Conservation (phyloP, 225 moss, liverwort and hornwort genomes). For the Physcomitrium patens region DNA sequence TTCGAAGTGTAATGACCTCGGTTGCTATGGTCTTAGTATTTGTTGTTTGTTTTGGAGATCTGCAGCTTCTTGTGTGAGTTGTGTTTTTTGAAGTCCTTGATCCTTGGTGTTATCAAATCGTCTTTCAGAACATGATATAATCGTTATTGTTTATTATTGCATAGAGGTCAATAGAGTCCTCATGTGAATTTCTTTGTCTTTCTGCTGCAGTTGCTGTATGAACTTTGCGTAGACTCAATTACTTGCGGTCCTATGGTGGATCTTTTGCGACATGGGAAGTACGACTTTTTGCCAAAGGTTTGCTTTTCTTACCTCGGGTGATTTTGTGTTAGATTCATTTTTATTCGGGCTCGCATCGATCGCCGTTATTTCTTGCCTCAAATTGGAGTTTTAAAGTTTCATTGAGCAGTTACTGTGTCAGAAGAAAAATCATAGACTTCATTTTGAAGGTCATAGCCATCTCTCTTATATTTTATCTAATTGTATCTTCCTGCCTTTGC, state of each 20-base stretch:
- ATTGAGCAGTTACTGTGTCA: not conserved
- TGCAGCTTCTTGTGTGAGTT: slow-evolving; percentile 17
- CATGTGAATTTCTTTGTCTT: slow-evolving; percentile 10
- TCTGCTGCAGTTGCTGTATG: slow-evolving; percentile 71
- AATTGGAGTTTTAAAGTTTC: not conserved
- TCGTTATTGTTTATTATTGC: slow-evolving; percentile 11
- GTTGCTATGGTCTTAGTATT: slow-evolving; percentile 7
- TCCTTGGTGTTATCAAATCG: slow-evolving; percentile 6
- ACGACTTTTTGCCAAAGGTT: slow-evolving; percentile 78
- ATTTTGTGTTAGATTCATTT: slow-evolving; percentile 3
- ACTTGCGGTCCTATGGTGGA: slow-evolving; percentile 83
- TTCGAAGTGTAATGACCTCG: not conserved
- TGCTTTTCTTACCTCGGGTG: slow-evolving; percentile 18
- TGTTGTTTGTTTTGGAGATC: slow-evolving; percentile 3
- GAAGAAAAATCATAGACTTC: not conserved
- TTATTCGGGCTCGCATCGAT: slow-evolving; percentile 2
- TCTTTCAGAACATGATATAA: not conserved
- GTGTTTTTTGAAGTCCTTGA: not conserved
- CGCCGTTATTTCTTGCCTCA: not conserved
- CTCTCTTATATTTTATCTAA: slow-evolving; percentile 20
- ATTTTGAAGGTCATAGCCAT: not conserved
- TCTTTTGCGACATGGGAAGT: slow-evolving; percentile 75
- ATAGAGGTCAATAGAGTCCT: not conserved
- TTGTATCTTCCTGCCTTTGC: slow-evolving; percentile 19
- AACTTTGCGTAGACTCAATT: slow-evolving; percentile 75